Evolutionary conservation across 768 basidiomycete genomes (phyloP).

Genomic region (Lepiota venenata): DNA sequence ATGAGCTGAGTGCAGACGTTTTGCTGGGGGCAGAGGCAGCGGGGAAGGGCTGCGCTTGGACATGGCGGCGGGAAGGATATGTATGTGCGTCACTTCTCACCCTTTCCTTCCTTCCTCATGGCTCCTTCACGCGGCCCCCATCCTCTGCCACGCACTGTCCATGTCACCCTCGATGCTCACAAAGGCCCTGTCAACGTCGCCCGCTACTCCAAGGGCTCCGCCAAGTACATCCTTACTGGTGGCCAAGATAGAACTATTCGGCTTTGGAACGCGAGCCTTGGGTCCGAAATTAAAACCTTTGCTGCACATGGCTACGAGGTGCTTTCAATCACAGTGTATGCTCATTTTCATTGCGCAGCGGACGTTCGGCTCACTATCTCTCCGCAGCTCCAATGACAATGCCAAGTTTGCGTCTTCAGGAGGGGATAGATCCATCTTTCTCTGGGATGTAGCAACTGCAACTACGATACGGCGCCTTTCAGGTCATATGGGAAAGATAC

Average conservation of each 20-base stretch:
- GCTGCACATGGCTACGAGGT: slow-evolving; percentile 95
- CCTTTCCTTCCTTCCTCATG: slow-evolving; percentile 29
- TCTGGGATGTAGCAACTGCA: slow-evolving; percentile 95
- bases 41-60: slow-evolving; percentile 51
- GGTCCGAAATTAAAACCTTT: slow-evolving; percentile 90
- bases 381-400: slow-evolving; percentile 82
- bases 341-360: slow-evolving; percentile 13
- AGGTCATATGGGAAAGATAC: slow-evolving; percentile 90
- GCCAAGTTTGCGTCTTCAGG: slow-evolving; percentile 91
- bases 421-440: slow-evolving; percentile 88
- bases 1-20: slow-evolving; percentile 42
- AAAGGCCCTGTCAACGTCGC: slow-evolving; percentile 88
- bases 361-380: not conserved
- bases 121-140: slow-evolving; percentile 50
- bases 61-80: slow-evolving; percentile 30
- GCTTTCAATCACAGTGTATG: slow-evolving; percentile 84
- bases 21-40: slow-evolving; percentile 49
- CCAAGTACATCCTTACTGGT: slow-evolving; percentile 90
- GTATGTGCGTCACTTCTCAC: slow-evolving; percentile 4
- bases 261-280: slow-evolving; percentile 86
- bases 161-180: slow-evolving; percentile 61
- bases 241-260: slow-evolving; percentile 88
- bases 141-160: slow-evolving; percentile 55
- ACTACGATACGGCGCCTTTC: slow-evolving; percentile 77
- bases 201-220: slow-evolving; percentile 85